Conservation (phyloP, 345 rosid species). For the Orychophragmus violaceus region DNA sequence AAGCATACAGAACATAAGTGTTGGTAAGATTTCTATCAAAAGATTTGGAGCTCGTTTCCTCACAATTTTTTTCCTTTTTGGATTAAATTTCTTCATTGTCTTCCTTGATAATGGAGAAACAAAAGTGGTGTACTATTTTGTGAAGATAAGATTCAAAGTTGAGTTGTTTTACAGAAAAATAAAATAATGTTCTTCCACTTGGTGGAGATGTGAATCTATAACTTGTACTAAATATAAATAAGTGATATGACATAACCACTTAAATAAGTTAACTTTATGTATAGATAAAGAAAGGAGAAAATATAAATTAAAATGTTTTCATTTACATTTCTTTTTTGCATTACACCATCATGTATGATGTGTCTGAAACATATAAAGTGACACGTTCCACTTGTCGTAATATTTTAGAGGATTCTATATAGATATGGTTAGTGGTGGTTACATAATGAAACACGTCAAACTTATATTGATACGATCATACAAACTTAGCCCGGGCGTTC, state of each 20-base stretch:
- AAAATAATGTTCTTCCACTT: not conserved
- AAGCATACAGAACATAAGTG: not conserved
- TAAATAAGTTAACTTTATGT: not conserved
- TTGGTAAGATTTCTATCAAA: not conserved
- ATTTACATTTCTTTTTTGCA: not conserved
- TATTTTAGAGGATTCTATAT: not conserved
- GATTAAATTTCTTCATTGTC: not conserved
- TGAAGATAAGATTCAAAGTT: constrained; percentile 8
- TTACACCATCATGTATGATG: not conserved
- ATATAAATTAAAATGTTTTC: not conserved
- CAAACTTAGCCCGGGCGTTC: too few species aligned
- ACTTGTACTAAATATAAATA: not conserved
- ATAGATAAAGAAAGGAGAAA: not conserved
- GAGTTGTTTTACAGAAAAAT: not conserved
- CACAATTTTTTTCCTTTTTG: not conserved
- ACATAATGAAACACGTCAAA: not conserved
- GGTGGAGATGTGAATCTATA: not conserved
- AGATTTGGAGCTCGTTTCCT: constrained; percentile 5
- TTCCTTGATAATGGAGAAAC: not conserved
- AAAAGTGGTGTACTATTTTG: not conserved
- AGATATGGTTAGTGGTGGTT: not conserved
- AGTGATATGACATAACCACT: not conserved
- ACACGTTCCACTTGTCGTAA: not conserved
- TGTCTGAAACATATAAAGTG: not conserved
- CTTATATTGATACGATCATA: not conserved